Evolutionary conservation across 345 rosid genomes (phyloP).

Genomic region (Lumnitzera littorea): DNA sequence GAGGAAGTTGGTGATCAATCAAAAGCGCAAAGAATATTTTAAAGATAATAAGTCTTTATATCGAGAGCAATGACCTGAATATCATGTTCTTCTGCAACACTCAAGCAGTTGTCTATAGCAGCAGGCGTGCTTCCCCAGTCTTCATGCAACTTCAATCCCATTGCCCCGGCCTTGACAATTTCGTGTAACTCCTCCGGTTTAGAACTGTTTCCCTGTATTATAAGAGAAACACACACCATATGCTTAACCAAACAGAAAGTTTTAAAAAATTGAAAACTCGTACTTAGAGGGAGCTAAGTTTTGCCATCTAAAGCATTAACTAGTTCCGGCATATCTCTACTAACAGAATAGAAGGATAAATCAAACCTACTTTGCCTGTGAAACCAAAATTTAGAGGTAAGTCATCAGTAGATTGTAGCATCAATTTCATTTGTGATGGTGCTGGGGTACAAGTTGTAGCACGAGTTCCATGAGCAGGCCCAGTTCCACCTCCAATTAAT

Average conservation of each 20-base stretch:
- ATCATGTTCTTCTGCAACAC: conserved; percentile 70
- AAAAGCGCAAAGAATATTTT: background rate
- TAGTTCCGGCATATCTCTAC: no score
- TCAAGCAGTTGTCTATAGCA: conserved; percentile 84
- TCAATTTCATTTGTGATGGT: conserved; percentile 72
- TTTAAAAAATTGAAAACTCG: no score
- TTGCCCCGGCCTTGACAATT: conserved; percentile 88
- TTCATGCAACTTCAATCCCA: conserved; percentile 97
- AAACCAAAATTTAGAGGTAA: conserved; percentile 94
- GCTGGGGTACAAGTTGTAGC: conserved; percentile 98
- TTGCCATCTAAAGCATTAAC: no score
- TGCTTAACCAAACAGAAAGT: no score
- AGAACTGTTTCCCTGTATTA: conserved; percentile 65
- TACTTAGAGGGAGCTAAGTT: background rate
- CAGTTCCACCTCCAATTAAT: conserved; percentile 94
- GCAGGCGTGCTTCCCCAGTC: conserved; percentile 99
- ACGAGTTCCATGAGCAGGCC: conserved; percentile 93
- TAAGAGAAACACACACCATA: conserved; percentile 1
- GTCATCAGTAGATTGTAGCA: conserved; percentile 94
- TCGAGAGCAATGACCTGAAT: conserved; percentile 44
- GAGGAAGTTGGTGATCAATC: background rate
- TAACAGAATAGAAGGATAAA: background rate
- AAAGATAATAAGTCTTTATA: background rate
- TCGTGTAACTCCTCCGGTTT: conserved; percentile 70
- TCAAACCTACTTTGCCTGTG: conserved; percentile 77